Base-by-base conservation (phyloP, 441 rosid species). In the Erodium texanum region DNA sequence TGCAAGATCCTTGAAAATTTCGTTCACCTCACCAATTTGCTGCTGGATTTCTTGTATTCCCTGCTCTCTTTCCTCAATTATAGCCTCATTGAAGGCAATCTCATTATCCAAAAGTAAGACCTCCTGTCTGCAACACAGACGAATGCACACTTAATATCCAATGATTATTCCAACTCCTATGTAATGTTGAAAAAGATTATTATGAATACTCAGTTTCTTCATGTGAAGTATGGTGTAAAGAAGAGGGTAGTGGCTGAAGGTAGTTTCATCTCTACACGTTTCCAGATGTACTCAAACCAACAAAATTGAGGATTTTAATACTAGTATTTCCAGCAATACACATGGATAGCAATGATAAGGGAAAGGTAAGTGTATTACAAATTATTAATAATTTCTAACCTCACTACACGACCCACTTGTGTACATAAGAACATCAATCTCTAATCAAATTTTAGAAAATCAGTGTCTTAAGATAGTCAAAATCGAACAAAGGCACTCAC, bases 1-100 rank as follows among this genome's bases (percentile, higher is more conserved):
- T 65, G 90, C 90, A 66, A 86, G 86, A 76, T 88, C 93, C 75
- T 79, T 84, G 77, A 88, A 84, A 71, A 88, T 88, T 52, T 88
- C 93, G 70, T 82, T 88, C 16, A 77, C 85, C 76, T 88, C 72
- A 50, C 85, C 89, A 76, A 88, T 86, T 76, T 88, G 90, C 67
- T 78, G 83, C 43, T 81, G 80, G 61, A 86, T 77, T 59, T 86
- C 93, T 76, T 79, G 76, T 38, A 88, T 78, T 6, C 89, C 93
- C 68, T 84, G 86, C 2, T 84, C 93, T 73, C 90, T 81, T 79
- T 88, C 93, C 43, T 88, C 93, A 59, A 88, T 82, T 64, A 88
- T 77, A 70, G 90, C 89, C 75, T 85, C 93, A 68, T 86, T 88
- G 76, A 88, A 88, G 69, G 81, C 73, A 34, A 86, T 77, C 79